Percentiles rank a stretch among this genome's conserved stretches.
phyloP scores from a whole-genome alignment of 306 rosid species.

The Malus fusca region DNA sequence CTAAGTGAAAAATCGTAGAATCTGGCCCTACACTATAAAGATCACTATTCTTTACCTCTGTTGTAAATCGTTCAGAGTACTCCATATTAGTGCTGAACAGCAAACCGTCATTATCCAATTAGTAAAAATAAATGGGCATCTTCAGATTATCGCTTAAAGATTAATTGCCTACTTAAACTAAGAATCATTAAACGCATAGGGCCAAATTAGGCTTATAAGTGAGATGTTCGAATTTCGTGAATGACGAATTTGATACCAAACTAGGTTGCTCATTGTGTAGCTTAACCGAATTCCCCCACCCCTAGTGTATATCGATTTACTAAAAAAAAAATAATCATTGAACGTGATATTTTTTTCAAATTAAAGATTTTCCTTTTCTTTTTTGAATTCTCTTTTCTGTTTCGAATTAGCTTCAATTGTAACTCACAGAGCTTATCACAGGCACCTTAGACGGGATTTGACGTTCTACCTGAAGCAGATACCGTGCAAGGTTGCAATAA shows the following conservation, averaged over 20 bases:
- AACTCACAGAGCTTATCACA: conserved; percentile 16
- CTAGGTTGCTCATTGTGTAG: accelerated
- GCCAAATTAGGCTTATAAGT: too few relatives aligned
- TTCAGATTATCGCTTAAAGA: neutral
- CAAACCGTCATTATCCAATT: neutral
- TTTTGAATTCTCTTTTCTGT: neutral
- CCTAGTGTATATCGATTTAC: too few relatives aligned
- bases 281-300: too few relatives aligned
- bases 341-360: too few relatives aligned
- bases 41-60: neutral
- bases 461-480: conserved; percentile 46
- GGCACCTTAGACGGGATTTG: conserved; percentile 56
- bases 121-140: neutral
- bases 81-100: neutral
- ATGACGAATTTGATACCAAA: too few relatives aligned
- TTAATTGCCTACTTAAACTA: neutral
- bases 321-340: neutral
- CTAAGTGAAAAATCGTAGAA: neutral
- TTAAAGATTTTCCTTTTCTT: too few relatives aligned
- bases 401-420: neutral
- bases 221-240: too few relatives aligned
- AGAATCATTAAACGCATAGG: neutral
- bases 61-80: neutral
- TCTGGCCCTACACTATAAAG: neutral
- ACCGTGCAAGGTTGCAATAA: conserved; percentile 58